Percentiles rank a stretch among this genome's conserved stretches.
phyloP scores from a whole-genome alignment of 805 yeast species.

The Yamadazyma sp. region DNA sequence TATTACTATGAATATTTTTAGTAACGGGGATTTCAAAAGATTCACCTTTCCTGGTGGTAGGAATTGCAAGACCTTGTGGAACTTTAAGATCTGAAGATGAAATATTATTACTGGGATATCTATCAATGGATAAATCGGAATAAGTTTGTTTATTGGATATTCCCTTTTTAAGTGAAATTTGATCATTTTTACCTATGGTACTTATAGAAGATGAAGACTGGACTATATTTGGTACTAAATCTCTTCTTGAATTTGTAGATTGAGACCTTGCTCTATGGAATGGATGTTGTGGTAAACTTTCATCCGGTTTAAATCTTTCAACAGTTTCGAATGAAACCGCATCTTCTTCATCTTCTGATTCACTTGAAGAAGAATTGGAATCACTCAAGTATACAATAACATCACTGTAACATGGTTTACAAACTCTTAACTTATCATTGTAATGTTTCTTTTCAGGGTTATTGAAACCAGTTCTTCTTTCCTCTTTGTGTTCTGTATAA shows the following conservation, averaged over 20 bases:
- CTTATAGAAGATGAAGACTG: background rate
- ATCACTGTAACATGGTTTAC: slow-evolving; percentile 71
- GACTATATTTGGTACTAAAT: background rate
- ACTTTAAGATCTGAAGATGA: slow-evolving; percentile 15
- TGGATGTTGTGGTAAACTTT: slow-evolving; percentile 21
- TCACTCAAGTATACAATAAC: slow-evolving; percentile 70
- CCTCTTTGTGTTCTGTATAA: slow-evolving; percentile 51
- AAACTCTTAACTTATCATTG: slow-evolving; percentile 71
- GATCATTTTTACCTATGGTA: background rate
- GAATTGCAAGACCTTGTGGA: slow-evolving; percentile 64
- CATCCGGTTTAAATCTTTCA: slow-evolving; percentile 16
- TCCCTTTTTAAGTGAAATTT: background rate
- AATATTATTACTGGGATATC: slow-evolving; percentile 1
- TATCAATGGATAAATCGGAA: slow-evolving; percentile 1
- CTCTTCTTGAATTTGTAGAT: slow-evolving; percentile 10
- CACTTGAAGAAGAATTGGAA: slow-evolving; percentile 44
- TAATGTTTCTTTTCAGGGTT: slow-evolving; percentile 41
- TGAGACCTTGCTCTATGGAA: slow-evolving; percentile 27
- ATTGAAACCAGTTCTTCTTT: slow-evolving; percentile 21
- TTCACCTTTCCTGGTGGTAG: slow-evolving; percentile 77
- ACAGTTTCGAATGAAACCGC: slow-evolving; percentile 13
- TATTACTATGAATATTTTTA: slow-evolving; percentile 2
- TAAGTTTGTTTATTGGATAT: slow-evolving; percentile 3
- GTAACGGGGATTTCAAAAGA: slow-evolving; percentile 62
- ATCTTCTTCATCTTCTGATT: slow-evolving; percentile 26